Evolutionary conservation across 2,329 filamentous ascomycete species (phyloP).

Genomic region (Fusarium paranaense): DNA sequence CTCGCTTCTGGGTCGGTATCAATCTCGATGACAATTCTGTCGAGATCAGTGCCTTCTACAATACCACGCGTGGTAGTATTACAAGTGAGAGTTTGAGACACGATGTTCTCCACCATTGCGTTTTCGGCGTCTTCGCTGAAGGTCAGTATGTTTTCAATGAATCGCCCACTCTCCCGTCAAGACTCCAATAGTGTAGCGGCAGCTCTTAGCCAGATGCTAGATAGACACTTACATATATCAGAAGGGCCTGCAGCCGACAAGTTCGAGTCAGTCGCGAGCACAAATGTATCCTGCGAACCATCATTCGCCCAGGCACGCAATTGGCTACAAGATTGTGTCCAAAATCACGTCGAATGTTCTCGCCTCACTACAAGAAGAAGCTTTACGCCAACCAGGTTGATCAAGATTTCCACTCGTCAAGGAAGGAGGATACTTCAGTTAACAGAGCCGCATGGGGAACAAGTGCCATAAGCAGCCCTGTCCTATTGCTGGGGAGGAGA

Average conservation of each 20-base stretch:
- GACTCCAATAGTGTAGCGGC: neutral
- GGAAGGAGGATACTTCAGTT: neutral
- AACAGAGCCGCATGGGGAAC: neutral
- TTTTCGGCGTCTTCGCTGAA: neutral
- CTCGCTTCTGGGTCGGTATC: neutral
- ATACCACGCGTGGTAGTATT: neutral
- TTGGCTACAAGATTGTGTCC: neutral
- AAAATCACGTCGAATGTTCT: neutral
- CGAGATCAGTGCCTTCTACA: neutral
- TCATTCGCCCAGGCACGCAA: neutral
- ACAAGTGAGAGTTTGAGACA: neutral
- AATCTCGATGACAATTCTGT: neutral
- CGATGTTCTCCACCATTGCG: neutral
- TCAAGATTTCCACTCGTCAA: neutral
- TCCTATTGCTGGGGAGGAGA: neutral
- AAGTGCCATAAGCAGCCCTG: neutral
- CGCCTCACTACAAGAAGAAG: neutral
- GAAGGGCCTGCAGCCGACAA: neutral
- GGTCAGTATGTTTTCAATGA: neutral
- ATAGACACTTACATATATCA: neutral
- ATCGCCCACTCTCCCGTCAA: neutral
- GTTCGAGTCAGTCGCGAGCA: neutral
- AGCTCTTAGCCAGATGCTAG: neutral
- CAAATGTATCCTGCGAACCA: neutral
- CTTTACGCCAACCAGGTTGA: neutral